Base-by-base conservation (phyloP, 352 stramenopile species). In the Phytophthora melonis region DNA sequence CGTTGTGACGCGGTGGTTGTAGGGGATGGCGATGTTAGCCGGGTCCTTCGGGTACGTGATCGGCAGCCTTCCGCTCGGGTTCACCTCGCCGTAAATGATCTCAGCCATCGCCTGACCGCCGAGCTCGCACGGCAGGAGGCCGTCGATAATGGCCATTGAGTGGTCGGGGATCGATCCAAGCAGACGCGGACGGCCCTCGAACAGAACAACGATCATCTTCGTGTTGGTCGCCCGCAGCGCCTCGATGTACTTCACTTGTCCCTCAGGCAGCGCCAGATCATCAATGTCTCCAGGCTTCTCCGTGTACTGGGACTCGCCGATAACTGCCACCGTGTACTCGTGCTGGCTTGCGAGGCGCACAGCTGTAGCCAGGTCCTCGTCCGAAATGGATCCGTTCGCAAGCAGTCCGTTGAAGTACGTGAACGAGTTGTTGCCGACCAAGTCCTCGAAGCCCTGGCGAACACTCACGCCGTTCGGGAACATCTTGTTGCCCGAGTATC, bases 251-350 rank as follows among this genome's bases (percentile, higher is more conserved):
- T 85, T 78, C 23, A 93, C 74, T 45, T 96, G 87, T 8, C 89
- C 87, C 10, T 34, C 39, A 2, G 90, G 83, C 18, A 97, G 78
- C 0, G 77, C 71, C 10, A 95, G 58, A 52, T 96, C 83, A 43
- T 92, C 66, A 54, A 97, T 92, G 58, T 97, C 91, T 3, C 90
- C 91, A 18, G 82, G 82, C 55, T 95, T 97, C 66, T 96, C 90
- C 4, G 90, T 81, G 68, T 96, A 97, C 14, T 83, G 66, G 23
- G 58, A 65, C 73, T 97, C 91, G 34, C 91, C 91, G n/a, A 97
- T 82, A 14, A 80, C 88, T 11, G 91, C 78, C 10, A 97, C 76
- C 0, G 88, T 89, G 77, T 92, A 90, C 23, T 78, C 57, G 6
- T 84, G 68, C n/a, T 77, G 68, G 10, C 66, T 63, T 10, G 87